These are phyloP conservation scores for Datura wrightii DNA, from an alignment of 257 asterid genomes.

Conservation along the genomic window DNA sequence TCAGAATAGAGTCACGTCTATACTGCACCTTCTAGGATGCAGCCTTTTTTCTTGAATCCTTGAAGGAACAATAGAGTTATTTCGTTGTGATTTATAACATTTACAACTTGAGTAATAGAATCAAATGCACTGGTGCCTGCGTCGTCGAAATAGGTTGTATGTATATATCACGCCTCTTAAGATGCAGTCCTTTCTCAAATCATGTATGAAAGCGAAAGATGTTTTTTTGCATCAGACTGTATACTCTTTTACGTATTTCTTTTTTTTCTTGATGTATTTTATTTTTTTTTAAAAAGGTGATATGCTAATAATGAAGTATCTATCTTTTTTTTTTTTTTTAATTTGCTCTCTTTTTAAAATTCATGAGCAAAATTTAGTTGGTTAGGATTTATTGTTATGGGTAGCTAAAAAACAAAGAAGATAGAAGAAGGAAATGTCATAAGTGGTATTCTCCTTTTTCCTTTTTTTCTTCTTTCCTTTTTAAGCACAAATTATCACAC, in stretches of 20 bases:
- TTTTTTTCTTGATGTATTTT: too few relatives aligned
- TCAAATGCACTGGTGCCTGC: background rate
- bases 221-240: background rate
- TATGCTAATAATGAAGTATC: background rate
- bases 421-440: background rate
- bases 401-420: slow-evolving; percentile 11
- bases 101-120: background rate
- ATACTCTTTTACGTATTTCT: background rate
- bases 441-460: background rate
- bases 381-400: background rate
- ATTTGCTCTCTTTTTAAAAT: background rate
- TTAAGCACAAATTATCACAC: background rate
- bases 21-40: background rate
- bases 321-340: background rate
- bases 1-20: background rate
- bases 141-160: background rate
- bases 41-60: background rate
- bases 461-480: background rate
- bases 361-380: background rate
- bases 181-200: background rate
- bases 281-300: background rate
- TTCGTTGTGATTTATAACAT: background rate
- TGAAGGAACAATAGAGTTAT: background rate
- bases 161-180: background rate
- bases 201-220: background rate